phyloP scores from a whole-genome alignment of 495 filamentous ascomycete genomes.

The Aspergillus indologenus region DNA sequence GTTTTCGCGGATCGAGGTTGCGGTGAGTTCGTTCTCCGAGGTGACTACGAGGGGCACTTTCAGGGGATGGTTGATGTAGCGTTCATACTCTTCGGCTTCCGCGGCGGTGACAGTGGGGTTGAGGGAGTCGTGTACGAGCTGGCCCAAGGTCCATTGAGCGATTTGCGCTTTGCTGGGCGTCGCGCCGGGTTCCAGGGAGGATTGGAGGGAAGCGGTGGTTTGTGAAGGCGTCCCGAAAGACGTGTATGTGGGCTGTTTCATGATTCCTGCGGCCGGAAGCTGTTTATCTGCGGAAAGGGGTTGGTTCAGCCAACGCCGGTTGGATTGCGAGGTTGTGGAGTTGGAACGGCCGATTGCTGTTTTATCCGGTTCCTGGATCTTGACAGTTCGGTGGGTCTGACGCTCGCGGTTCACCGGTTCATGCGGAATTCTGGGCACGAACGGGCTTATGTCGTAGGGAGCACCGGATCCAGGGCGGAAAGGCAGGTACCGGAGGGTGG shows the following conservation, averaged over 20 bases:
- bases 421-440: constrained; percentile 63
- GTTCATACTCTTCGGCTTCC: constrained; percentile 81
- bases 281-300: constrained; percentile 32
- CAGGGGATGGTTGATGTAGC: constrained; percentile 89
- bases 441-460: constrained; percentile 77
- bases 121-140: constrained; percentile 74
- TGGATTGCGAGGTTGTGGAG: constrained; percentile 11
- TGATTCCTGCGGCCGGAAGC: constrained; percentile 36
- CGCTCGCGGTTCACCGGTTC: constrained; percentile 39
- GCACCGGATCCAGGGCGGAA: constrained; percentile 66
- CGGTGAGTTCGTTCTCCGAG: constrained; percentile 56
- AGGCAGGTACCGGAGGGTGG: constrained; percentile 75
- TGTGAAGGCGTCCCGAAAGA: constrained; percentile 20
- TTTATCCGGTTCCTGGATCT: constrained; percentile 41
- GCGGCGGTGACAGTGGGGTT: constrained; percentile 69
- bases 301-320: constrained; percentile 28
- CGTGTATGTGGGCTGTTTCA: constrained; percentile 34
- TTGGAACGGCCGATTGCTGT: constrained; percentile 11
- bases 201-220: constrained; percentile 25
- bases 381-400: constrained; percentile 40
- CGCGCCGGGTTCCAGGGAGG: constrained; percentile 20
- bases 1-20: constrained; percentile 37
- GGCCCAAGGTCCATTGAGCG: constrained; percentile 82
- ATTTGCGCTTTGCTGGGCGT: constrained; percentile 59
- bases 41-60: constrained; percentile 84